Evolutionary conservation across 2,329 filamentous ascomycete species (phyloP), one percentile per base, ranked within the genome.

Genomic region (Nemania diffusa): DNA sequence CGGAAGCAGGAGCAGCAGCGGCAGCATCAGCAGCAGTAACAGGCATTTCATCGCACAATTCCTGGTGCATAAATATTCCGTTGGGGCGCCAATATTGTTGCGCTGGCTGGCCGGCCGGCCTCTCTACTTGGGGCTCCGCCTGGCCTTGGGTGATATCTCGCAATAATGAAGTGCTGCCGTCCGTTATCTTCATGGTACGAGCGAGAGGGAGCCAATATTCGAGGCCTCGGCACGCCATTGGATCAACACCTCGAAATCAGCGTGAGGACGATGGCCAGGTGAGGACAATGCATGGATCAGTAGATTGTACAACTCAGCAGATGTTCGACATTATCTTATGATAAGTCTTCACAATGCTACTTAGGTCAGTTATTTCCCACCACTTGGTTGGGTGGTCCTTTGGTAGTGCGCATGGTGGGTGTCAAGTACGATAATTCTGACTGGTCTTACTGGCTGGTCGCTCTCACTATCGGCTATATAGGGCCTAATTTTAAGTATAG

Each of bases 271-370:
- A 53, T 50, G 64, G 55, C 63, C 51, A 59, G 63, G 60, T 69
- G 64, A 64, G 46, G 8, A 52, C 26, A 32, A 48, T 50, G 57
- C 44, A 62, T 46, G 60, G 46, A 56, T 62, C 34, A 62, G 46
- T 56, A 64, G 52, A 58, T 64, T 67, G 67, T 62, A 69, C 64
- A 69, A 67, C 64, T 42, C 64, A 69, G 64, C 67, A 61, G 20
- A 55, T 20, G 40, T 32, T 60, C 26, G n/a, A 55, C 32, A 62
- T 51, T 34, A 57, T 68, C 55, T 64, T 34, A 40, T 64, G 64
- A 64, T 55, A 53, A 62, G 40, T 46, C 46, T 64, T 64, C 64
- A 57, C 61, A 50, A 64, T 66, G 57, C 62, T 40, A 37, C 67
- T 46, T 58, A 20, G 24, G 42, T 24, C 57, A 55, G 53, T 26